Percentiles rank a stretch among this genome's conserved stretches.
Evolutionary conservation across 176 grass and related monocot genomes (phyloP).

Genomic region (Leersia perrieri): DNA sequence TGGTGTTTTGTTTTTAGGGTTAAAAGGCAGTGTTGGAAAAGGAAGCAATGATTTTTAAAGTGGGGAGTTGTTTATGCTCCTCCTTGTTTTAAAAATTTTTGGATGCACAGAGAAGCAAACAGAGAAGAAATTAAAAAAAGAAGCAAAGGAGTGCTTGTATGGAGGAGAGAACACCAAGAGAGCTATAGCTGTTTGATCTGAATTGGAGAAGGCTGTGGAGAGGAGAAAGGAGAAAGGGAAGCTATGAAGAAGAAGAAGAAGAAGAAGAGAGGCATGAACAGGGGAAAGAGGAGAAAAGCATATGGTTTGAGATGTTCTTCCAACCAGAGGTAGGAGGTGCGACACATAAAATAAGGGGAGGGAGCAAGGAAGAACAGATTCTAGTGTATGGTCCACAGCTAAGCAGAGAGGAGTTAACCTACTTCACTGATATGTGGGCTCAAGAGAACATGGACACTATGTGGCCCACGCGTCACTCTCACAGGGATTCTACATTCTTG

Average conservation of each 20-base stretch:
- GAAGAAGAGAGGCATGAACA: not conserved
- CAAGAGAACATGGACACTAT: not conserved
- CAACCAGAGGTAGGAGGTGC: slow-evolving; percentile 47
- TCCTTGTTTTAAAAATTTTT: slow-evolving; percentile 46
- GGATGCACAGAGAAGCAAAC: slow-evolving; percentile 77
- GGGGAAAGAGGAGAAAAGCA: slow-evolving; percentile 35
- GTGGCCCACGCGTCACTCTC: slow-evolving; percentile 4
- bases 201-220: slow-evolving; percentile 13
- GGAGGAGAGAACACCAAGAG: slow-evolving; percentile 42
- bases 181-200: slow-evolving; percentile 28
- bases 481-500: not conserved
- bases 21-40: slow-evolving; percentile 72
- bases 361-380: slow-evolving; percentile 41
- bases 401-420: not conserved
- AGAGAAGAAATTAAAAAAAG: slow-evolving; percentile 53
- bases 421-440: slow-evolving; percentile 2
- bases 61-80: slow-evolving; percentile 47
- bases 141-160: slow-evolving; percentile 40
- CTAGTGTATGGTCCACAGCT: slow-evolving; percentile 25
- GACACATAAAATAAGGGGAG: slow-evolving; percentile 50
- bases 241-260: slow-evolving; percentile 33
- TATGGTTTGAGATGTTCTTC: slow-evolving; percentile 61
- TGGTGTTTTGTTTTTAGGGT: slow-evolving; percentile 63
- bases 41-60: slow-evolving; percentile 83
- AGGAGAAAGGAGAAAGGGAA: slow-evolving; percentile 22